These are phyloP conservation scores for Teratosphaeria pseudoeucalypti DNA, from an alignment of 2,329 filamentous ascomycete genomes.

Conservation along the genomic window DNA sequence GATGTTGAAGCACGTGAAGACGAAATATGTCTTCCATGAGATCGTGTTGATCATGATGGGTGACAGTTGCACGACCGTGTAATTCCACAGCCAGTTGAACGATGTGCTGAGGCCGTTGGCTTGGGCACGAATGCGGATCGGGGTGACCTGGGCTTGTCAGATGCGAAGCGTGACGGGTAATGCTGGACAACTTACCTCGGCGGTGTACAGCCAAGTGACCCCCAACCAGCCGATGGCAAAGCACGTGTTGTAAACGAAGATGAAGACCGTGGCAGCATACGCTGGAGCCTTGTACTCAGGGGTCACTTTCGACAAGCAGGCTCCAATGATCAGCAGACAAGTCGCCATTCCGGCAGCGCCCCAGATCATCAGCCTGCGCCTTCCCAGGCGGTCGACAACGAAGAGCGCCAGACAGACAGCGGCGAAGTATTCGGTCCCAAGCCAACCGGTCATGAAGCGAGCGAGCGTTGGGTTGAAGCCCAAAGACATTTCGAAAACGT, in stretches of 20 bases:
- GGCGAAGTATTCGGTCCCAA: constrained; percentile 18
- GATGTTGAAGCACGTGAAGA: constrained; percentile 13
- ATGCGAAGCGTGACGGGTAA: not conserved
- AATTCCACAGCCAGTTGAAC: constrained; percentile 32
- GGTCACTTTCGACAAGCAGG: constrained; percentile 5
- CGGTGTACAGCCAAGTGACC: constrained; percentile 1
- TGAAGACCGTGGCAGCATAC: constrained; percentile 23
- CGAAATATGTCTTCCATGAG: constrained; percentile 45
- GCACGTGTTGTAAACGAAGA: constrained; percentile 20
- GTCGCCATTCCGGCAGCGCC: constrained; percentile 17
- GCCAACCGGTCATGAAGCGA: constrained; percentile 8
- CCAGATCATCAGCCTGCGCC: constrained; percentile 13
- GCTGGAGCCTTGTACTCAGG: constrained; percentile 8
- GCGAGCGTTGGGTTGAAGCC: not conserved
- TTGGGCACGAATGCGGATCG: not conserved
- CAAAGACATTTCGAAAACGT: not conserved
- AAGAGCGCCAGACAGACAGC: constrained; percentile 13
- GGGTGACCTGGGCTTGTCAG: not conserved
- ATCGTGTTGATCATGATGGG: constrained; percentile 50
- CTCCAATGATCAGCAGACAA: constrained; percentile 14
- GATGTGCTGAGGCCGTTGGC: not conserved
- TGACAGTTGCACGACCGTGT: constrained; percentile 57
- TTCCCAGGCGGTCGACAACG: constrained; percentile 8
- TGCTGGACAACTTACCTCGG: not conserved
- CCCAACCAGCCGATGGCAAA: constrained; percentile 7